Evolutionary conservation across 208 protist genomes (phyloP).

Genomic region (Blastocrithidia nonstop): DNA sequence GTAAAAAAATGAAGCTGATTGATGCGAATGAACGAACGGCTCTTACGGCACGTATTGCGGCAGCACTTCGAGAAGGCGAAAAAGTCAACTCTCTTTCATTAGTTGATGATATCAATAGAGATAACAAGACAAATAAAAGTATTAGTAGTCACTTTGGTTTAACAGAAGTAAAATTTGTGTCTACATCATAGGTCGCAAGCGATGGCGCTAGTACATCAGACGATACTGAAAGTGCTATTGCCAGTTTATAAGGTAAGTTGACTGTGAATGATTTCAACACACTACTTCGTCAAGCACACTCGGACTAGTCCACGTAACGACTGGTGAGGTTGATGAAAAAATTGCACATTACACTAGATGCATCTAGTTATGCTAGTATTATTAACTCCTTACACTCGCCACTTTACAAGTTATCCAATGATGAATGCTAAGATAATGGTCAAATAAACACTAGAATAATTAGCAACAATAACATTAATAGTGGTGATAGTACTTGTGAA

Average conservation of each 20-base stretch:
- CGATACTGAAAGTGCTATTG: too few species aligned
- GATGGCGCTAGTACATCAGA: too few species aligned
- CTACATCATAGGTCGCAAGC: too few species aligned
- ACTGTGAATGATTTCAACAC: slow-evolving; percentile 63
- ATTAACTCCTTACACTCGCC: slow-evolving; percentile 58
- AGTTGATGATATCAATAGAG: too few species aligned
- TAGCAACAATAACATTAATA: neutral
- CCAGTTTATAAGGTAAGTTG: too few species aligned
- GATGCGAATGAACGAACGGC: slow-evolving; percentile 14
- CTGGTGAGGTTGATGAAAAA: slow-evolving; percentile 59
- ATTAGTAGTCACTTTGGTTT: too few species aligned
- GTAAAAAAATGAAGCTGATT: slow-evolving; percentile 13
- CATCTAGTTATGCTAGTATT: slow-evolving; percentile 32
- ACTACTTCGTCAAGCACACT: slow-evolving; percentile 31
- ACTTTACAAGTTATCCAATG: slow-evolving; percentile 18
- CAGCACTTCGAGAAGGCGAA: slow-evolving; percentile 10
- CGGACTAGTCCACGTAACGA: slow-evolving; percentile 15
- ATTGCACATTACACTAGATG: slow-evolving; percentile 13
- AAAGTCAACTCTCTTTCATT: too few species aligned
- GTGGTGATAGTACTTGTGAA: too few species aligned
- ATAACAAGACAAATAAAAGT: too few species aligned
- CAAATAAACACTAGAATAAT: too few species aligned
- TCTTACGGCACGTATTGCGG: slow-evolving; percentile 18
- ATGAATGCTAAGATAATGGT: neutral
- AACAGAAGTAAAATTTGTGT: too few species aligned